Base-by-base conservation (phyloP, 2,329 filamentous ascomycete genomes). In the Phyllosticta ampelicida region DNA sequence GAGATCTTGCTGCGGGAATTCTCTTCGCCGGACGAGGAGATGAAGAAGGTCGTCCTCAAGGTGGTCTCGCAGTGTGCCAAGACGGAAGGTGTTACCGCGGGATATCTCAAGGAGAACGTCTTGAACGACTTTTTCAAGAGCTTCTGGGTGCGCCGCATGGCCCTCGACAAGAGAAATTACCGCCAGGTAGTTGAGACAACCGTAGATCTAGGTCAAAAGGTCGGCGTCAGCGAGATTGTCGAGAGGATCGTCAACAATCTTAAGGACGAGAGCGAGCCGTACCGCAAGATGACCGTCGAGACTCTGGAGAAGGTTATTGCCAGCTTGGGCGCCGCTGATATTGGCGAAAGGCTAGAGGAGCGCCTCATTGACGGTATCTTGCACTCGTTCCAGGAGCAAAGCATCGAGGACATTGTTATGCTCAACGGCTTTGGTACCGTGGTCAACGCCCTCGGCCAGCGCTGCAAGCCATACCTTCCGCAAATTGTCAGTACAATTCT, bases 31-130 rank as follows among this genome's bases (percentile, higher is more conserved):
- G 94, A 99, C 64, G 94, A 99, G 73, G 94, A 99, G 74, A 99
- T 99, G 94, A 99, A 97, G 77, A 99, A 99, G 77, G 94, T 99
- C 1, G 94, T 99, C 8, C 77, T 99, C 60, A 97, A 97, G 74
- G 94, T 99, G 26, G 85, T 99, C 16, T 96, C 91, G 18, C 94
- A 99, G 69, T 97, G 94, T 69, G 89, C 94, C 8, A 87, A 87
- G 65, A 97, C 92, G 2, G 88, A 95, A 68, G 94, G 94, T 75
- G 94, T 99, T 26, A 97, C 94, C 30, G 88, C 91, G 36, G 87
- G 86, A 48, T 99, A 97, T 68, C 80, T 99, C 48, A 97, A 96
- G 73, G 91, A 97, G 68, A 87, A 95, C 62, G 91, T 99, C 8
- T 79, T 99, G 48, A 86, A 89, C 64, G 94, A 97, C 61, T 99